A percentile compares a stretch with the other conserved stretches of the same genome.
These are phyloP conservation scores for Passalora sequoiae DNA, from an alignment of 2,329 filamentous ascomycete species.

Conservation along the genomic window DNA sequence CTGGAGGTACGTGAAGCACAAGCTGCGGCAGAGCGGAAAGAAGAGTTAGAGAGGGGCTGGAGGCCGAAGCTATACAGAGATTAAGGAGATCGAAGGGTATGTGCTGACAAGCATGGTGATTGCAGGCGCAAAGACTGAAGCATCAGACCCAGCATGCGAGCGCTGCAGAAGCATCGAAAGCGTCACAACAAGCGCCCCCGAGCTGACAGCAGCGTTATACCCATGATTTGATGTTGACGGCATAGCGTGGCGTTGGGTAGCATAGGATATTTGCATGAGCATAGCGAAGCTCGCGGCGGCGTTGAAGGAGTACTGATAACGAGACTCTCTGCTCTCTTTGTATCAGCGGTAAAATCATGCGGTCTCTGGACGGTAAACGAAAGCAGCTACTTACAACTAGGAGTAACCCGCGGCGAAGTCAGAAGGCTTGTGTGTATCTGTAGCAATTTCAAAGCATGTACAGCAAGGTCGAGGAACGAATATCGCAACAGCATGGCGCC, in stretches of 20 bases:
- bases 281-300: constrained; percentile 6
- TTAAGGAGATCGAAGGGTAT: constrained; percentile 37
- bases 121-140: constrained; percentile 30
- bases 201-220: constrained; percentile 6
- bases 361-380: too few relatives aligned
- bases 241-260: constrained; percentile 28
- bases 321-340: constrained; percentile 17
- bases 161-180: constrained; percentile 1
- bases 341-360: too few relatives aligned
- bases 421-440: too few relatives aligned
- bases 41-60: constrained; percentile 78
- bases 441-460: too few relatives aligned
- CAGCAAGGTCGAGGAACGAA: too few relatives aligned
- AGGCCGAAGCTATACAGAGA: constrained; percentile 95
- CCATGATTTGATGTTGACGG: constrained; percentile 17
- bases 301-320: neutral
- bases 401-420: too few relatives aligned
- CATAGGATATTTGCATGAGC: constrained; percentile 8
- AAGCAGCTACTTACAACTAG: too few relatives aligned
- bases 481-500: too few relatives aligned
- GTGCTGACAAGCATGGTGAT: constrained; percentile 19
- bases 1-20: constrained; percentile 69
- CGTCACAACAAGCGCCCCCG: constrained; percentile 1
- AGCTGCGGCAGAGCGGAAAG: constrained; percentile 67
- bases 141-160: constrained; percentile 13